Evolutionary conservation across 2,329 filamentous ascomycete species (phyloP).

Genomic region (Sporothrix variecibatus): DNA sequence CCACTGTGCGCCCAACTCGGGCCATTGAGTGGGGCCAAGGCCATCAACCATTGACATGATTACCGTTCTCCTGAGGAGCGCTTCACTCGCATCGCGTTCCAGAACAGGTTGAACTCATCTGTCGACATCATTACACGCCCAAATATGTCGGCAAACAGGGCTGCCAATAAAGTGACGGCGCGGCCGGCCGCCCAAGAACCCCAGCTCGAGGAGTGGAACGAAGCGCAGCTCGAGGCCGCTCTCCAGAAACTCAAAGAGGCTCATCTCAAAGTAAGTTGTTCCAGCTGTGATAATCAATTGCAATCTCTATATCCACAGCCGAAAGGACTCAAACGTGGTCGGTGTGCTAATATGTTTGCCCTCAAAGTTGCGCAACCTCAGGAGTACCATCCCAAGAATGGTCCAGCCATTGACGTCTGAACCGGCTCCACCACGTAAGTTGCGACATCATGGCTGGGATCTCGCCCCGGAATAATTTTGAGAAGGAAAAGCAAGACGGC

Average conservation of each 20-base stretch:
- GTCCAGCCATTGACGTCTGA: constrained; percentile 54
- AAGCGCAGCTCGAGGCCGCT: constrained; percentile 52
- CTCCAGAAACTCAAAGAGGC: constrained; percentile 55
- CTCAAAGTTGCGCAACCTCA: constrained; percentile 48
- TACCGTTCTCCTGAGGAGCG: neutral
- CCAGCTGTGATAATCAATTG: too few relatives aligned
- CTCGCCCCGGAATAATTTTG: neutral
- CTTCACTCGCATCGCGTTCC: neutral
- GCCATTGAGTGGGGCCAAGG: neutral
- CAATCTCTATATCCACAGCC: too few relatives aligned
- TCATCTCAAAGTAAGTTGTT: constrained; percentile 52
- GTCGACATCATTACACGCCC: neutral
- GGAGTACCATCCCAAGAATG: constrained; percentile 53
- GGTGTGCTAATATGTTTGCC: neutral
- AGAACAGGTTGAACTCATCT: neutral
- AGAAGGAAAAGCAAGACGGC: neutral
- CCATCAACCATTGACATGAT: neutral
- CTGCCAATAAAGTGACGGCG: constrained; percentile 1
- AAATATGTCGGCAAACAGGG: constrained; percentile 17
- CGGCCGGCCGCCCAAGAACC: constrained; percentile 7
- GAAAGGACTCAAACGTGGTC: neutral
- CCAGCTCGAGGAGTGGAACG: constrained; percentile 45
- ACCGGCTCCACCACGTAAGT: constrained; percentile 53
- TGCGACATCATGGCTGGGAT: neutral
- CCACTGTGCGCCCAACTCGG: constrained; percentile 16